phyloP scores from a whole-genome alignment of 352 stramenopile genomes.

The Phytophthora constricta region DNA sequence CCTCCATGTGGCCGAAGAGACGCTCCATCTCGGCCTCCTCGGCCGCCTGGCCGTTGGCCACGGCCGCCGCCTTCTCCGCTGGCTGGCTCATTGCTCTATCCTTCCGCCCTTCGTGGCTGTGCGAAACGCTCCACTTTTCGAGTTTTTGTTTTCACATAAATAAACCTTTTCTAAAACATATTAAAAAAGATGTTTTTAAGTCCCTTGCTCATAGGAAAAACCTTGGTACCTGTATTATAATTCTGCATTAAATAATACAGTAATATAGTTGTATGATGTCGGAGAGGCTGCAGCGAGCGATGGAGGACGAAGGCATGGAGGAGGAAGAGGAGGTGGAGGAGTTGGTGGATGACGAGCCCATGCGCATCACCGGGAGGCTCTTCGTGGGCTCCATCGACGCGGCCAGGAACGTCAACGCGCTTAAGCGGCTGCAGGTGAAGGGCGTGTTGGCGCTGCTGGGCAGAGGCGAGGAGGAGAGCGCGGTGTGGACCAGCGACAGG shows the following conservation, averaged over 20 bases:
- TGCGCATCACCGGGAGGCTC: constrained; percentile 50
- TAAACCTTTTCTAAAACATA: too few species aligned
- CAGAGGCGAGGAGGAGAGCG: constrained; percentile 28
- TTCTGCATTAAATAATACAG: too few species aligned
- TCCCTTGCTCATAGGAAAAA: too few species aligned
- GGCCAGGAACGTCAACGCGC: constrained; percentile 48
- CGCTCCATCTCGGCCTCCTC: constrained; percentile 62
- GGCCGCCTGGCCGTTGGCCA: constrained; percentile 26
- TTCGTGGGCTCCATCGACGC: constrained; percentile 79
- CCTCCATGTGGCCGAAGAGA: constrained; percentile 59
- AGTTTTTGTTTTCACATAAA: too few species aligned
- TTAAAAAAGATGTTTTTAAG: too few species aligned
- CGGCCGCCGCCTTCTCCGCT: constrained; percentile 11
- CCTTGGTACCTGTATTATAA: too few species aligned
- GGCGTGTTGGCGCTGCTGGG: constrained; percentile 53
- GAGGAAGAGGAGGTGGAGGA: constrained; percentile 62
- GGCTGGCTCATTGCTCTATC: constrained; percentile 36
- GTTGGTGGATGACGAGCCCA: constrained; percentile 60
- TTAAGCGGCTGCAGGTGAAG: constrained; percentile 47
- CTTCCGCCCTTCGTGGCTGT: constrained; percentile 2
- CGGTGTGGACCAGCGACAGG: constrained; percentile 6
- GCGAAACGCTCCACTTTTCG: too few species aligned
- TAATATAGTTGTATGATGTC: too few species aligned
- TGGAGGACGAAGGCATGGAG: constrained; percentile 12
- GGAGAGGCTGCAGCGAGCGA: background rate